These are phyloP conservation scores for Steccherinum ochraceum DNA, from an alignment of 768 basidiomycete species.

Conservation along the genomic window DNA sequence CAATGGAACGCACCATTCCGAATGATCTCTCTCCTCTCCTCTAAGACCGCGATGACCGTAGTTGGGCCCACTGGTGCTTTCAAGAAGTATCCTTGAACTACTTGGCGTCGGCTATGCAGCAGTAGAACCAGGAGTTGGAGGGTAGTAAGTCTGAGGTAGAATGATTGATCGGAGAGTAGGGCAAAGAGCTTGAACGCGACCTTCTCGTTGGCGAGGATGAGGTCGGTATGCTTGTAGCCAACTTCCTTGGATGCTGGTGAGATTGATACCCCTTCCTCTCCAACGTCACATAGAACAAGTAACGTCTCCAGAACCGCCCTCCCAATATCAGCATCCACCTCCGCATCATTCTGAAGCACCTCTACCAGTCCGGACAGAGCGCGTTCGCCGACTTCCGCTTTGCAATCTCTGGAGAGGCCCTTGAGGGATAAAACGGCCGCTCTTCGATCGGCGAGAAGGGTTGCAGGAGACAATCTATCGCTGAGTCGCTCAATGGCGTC, in stretches of 20 bases:
- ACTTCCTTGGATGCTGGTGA: constrained; percentile 49
- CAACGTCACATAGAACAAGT: constrained; percentile 75
- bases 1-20: constrained; percentile 60
- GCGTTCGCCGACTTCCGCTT: constrained; percentile 76
- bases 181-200: constrained; percentile 70
- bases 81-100: constrained; percentile 88
- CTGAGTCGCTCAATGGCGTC: constrained; percentile 87
- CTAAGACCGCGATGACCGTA: constrained; percentile 67
- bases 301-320: constrained; percentile 92
- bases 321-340: constrained; percentile 86
- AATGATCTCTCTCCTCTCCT: constrained; percentile 85
- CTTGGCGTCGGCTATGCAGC: constrained; percentile 73
- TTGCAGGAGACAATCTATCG: constrained; percentile 86
- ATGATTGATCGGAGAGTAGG: constrained; percentile 67
- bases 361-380: constrained; percentile 75
- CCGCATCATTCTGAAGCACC: constrained; percentile 81
- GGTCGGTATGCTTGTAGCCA: constrained; percentile 81
- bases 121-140: constrained; percentile 78
- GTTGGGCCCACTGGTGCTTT: constrained; percentile 73
- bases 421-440: constrained; percentile 93
- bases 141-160: constrained; percentile 81
- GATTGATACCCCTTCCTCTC: constrained; percentile 32
- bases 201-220: constrained; percentile 65
- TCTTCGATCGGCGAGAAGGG: constrained; percentile 83
- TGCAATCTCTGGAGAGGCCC: constrained; percentile 87